These are phyloP conservation scores for Pseudogymnoascus sp. DNA, from an alignment of 2,329 filamentous ascomycete genomes.

Conservation along the genomic window DNA sequence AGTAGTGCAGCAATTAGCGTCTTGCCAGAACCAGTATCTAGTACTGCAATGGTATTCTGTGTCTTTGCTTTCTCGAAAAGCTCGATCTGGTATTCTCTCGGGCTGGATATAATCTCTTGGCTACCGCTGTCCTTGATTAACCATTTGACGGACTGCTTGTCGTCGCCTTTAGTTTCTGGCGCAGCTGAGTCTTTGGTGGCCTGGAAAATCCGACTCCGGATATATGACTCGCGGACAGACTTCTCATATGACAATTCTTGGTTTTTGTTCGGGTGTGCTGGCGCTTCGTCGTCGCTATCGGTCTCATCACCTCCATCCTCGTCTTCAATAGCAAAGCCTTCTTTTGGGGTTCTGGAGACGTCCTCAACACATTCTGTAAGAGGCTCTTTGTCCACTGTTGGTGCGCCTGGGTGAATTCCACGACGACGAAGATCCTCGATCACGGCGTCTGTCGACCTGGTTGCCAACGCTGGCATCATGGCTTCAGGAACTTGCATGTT, in stretches of 20 bases:
- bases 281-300: constrained; percentile 13
- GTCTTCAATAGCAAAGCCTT: not conserved
- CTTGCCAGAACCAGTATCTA: constrained; percentile 94
- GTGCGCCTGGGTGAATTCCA: not conserved
- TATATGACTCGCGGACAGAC: constrained; percentile 40
- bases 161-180: constrained; percentile 17
- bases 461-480: constrained; percentile 16
- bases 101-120: constrained; percentile 58
- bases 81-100: constrained; percentile 85
- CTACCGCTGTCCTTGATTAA: constrained; percentile 26
- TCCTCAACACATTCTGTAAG: not conserved
- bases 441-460: constrained; percentile 22
- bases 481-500: not conserved
- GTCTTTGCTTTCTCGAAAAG: constrained; percentile 80
- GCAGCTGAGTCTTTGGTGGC: constrained; percentile 20
- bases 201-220: constrained; percentile 24
- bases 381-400: not conserved
- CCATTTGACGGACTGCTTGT: constrained; percentile 24
- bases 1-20: constrained; percentile 90
- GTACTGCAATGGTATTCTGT: constrained; percentile 82
- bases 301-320: constrained; percentile 3
- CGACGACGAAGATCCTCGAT: constrained; percentile 22
- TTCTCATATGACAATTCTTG: constrained; percentile 31
- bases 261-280: not conserved
- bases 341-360: not conserved